A percentile compares a stretch with the other conserved stretches of the same genome.
Conservation (phyloP, 2,329 filamentous ascomycete species). For the Xylaria sp. region DNA sequence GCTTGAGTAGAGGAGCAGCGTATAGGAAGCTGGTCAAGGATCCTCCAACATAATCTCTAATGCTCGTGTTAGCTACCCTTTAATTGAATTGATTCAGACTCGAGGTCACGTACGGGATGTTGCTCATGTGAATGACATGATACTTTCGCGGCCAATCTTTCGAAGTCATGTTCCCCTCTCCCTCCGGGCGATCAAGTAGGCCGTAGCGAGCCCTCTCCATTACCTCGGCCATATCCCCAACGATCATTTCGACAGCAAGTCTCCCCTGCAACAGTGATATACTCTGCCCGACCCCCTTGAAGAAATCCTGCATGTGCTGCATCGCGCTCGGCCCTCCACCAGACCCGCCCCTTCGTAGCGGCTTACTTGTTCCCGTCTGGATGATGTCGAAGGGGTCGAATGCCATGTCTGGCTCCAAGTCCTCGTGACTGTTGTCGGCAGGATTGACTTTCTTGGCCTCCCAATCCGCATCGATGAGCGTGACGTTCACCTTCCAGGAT, state of each 20-base stretch:
- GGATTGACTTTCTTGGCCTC: constrained; percentile 1
- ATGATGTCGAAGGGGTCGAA: constrained; percentile 5
- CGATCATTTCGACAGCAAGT: constrained; percentile 32
- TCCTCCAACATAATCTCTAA: constrained; percentile 36
- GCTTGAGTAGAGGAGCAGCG: constrained; percentile 30
- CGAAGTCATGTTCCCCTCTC: constrained; percentile 15
- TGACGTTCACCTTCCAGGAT: constrained; percentile 22
- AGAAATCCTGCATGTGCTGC: constrained; percentile 8
- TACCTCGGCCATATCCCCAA: constrained; percentile 36
- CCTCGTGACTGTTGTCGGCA: not conserved
- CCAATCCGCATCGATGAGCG: constrained; percentile 19
- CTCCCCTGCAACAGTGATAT: constrained; percentile 4
- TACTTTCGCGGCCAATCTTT: constrained; percentile 31
- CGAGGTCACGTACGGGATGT: constrained; percentile 32
- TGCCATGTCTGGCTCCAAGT: constrained; percentile 1
- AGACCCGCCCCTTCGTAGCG: not conserved
- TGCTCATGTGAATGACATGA: constrained; percentile 37
- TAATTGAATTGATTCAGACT: not conserved
- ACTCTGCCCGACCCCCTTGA: not conserved
- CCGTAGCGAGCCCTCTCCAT: constrained; percentile 35
- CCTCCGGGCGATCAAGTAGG: constrained; percentile 24
- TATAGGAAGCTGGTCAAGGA: constrained; percentile 31
- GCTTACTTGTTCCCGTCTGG: not conserved
- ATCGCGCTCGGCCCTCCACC: constrained; percentile 1
- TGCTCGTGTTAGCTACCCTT: not conserved